phyloP scores from a whole-genome alignment of 352 stramenopile genomes.

The Phytophthora pluvialis region DNA sequence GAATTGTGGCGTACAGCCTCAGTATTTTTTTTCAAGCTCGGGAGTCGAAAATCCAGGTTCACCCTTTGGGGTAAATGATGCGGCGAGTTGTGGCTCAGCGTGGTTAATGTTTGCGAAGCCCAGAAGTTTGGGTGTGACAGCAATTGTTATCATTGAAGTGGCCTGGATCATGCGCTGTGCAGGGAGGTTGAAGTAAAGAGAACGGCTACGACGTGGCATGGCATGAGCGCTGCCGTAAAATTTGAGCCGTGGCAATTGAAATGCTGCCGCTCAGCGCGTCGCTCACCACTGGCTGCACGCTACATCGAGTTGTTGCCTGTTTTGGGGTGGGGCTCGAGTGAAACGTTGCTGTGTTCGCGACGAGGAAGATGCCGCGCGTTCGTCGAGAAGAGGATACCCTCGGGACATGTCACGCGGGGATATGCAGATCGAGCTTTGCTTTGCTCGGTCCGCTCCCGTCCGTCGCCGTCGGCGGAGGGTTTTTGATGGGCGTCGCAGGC shows the following conservation, averaged over 20 bases:
- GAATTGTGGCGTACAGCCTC: not conserved
- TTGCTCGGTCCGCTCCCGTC: slow-evolving; percentile 93
- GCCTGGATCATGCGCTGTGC: slow-evolving; percentile 7
- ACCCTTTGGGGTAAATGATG: slow-evolving; percentile 11
- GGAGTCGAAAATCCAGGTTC: slow-evolving; percentile 13
- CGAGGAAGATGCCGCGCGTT: slow-evolving; percentile 16
- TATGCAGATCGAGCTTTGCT: slow-evolving; percentile 95
- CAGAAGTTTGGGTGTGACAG: slow-evolving; percentile 16
- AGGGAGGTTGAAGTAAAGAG: slow-evolving; percentile 4
- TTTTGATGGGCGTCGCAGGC: not conserved
- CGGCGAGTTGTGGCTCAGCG: not conserved
- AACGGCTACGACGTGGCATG: not conserved
- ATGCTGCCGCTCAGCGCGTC: not conserved
- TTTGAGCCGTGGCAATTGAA: not conserved
- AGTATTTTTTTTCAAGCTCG: not conserved
- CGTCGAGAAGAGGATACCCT: slow-evolving; percentile 28
- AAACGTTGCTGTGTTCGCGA: slow-evolving; percentile 76
- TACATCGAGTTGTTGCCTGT: not conserved
- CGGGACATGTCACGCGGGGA: slow-evolving; percentile 40
- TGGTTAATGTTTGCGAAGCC: not conserved
- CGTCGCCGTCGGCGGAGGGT: slow-evolving; percentile 73
- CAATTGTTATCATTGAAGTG: slow-evolving; percentile 12
- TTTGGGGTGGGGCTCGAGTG: slow-evolving; percentile 3
- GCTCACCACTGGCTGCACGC: not conserved
- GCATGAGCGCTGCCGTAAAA: not conserved